These are phyloP conservation scores for Mallotus nudiflorus DNA, from an alignment of 345 rosid genomes.

Conservation along the genomic window DNA sequence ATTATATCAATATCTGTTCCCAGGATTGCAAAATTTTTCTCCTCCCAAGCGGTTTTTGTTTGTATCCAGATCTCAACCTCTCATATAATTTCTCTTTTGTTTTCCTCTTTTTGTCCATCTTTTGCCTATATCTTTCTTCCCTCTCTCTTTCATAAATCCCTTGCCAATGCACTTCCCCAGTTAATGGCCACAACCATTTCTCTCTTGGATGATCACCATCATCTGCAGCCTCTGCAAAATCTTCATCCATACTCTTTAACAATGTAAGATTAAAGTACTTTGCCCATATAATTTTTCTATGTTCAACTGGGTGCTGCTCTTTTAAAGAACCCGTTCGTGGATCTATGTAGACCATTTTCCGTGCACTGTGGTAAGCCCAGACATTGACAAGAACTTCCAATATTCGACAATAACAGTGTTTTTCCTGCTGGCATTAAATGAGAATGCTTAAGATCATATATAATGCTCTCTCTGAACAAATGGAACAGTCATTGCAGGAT, in stretches of 20 bases:
- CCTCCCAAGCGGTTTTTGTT: slow-evolving; percentile 69
- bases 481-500: neutral
- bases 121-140: slow-evolving; percentile 79
- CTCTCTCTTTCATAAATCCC: slow-evolving; percentile 95
- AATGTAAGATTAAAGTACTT: slow-evolving; percentile 74
- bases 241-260: slow-evolving; percentile 95
- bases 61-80: slow-evolving; percentile 68
- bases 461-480: neutral
- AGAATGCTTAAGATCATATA: neutral
- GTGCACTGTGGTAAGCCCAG: slow-evolving; percentile 93
- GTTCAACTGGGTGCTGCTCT: slow-evolving; percentile 75
- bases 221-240: slow-evolving; percentile 98
- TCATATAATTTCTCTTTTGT: slow-evolving; percentile 64
- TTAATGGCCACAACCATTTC: slow-evolving; percentile 89
- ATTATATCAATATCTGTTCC: neutral
- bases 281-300: slow-evolving; percentile 68
- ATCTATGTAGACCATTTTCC: slow-evolving; percentile 86
- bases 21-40: neutral
- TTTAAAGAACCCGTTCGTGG: slow-evolving; percentile 61
- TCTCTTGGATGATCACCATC: slow-evolving; percentile 72
- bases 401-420: slow-evolving; percentile 86
- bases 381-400: slow-evolving; percentile 82
- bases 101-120: slow-evolving; percentile 98
- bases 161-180: slow-evolving; percentile 97
- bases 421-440: slow-evolving; percentile 51